Percentiles rank a stretch among this genome's conserved stretches.
phyloP scores from a whole-genome alignment of 768 basidiomycete genomes.

The Russula foetens region DNA sequence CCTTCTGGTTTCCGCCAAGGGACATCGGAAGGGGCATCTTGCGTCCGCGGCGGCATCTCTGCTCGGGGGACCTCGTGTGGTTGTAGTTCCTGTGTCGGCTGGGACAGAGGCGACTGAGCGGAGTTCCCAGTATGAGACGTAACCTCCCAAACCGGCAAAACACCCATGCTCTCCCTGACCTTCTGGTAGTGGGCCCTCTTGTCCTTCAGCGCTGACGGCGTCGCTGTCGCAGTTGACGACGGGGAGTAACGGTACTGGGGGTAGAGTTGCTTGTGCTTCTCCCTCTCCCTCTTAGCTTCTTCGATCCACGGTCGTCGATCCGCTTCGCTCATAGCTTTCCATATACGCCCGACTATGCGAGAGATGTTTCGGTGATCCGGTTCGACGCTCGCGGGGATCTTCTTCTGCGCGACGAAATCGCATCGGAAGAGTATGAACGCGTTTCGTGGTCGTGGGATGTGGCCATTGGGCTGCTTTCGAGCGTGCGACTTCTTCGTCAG shows the following conservation, averaged over 20 bases:
- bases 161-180: conserved; percentile 6
- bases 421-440: conserved; percentile 77
- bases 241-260: conserved; percentile 27
- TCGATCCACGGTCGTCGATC: conserved; percentile 43
- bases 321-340: conserved; percentile 45
- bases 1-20: neutral
- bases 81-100: neutral
- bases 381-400: conserved; percentile 46
- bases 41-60: neutral
- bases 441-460: conserved; percentile 67
- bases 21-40: neutral
- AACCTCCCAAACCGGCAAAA: conserved; percentile 5
- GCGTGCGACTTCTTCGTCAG: conserved; percentile 39
- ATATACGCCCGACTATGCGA: conserved; percentile 56
- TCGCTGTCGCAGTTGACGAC: neutral
- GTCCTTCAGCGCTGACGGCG: neutral
- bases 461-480: conserved; percentile 40
- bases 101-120: neutral
- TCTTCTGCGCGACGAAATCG: conserved; percentile 58
- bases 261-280: conserved; percentile 32
- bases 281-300: conserved; percentile 43
- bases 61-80: neutral
- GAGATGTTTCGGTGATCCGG: conserved; percentile 62
- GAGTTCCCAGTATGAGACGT: neutral
- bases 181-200: conserved; percentile 3